Evolutionary conservation across 371 early-diverging fungal genomes (phyloP).

Genomic region (Circinella umbellata): DNA sequence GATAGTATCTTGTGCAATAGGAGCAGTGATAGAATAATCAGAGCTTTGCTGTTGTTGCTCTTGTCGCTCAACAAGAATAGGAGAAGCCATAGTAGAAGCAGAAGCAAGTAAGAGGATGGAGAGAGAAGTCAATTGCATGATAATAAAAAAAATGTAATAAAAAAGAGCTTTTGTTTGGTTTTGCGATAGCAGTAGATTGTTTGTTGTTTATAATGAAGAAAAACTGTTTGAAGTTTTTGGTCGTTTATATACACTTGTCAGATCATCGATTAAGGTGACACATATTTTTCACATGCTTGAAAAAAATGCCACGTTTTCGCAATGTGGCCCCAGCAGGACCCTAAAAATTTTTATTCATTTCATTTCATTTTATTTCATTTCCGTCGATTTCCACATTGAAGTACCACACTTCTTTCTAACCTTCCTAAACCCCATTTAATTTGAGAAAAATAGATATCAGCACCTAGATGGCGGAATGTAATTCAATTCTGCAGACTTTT

Average conservation of each 20-base stretch:
- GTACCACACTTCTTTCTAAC: neutral
- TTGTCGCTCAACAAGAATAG: constrained; percentile 3
- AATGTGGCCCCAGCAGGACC: neutral
- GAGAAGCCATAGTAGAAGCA: neutral
- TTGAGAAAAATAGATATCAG: no score
- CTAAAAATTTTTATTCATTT: neutral
- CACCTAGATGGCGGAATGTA: no score
- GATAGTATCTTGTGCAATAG: neutral
- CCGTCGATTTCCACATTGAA: neutral
- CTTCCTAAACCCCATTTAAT: neutral
- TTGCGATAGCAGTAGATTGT: no score
- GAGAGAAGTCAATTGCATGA: constrained; percentile 7
- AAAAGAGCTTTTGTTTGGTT: neutral
- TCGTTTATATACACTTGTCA: neutral
- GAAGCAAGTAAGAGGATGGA: constrained; percentile 5
- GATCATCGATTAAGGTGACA: neutral
- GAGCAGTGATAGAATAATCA: neutral
- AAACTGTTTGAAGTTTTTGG: neutral
- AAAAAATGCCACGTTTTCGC: constrained; percentile 3
- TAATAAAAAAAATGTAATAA: neutral
- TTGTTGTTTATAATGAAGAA: no score
- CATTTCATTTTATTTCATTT: neutral
- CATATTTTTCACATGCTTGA: constrained; percentile 1
- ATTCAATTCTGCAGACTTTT: neutral
- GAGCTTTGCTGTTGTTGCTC: neutral